Base-by-base conservation (phyloP, 495 filamentous ascomycete genomes). In the Penicillium canariense region DNA sequence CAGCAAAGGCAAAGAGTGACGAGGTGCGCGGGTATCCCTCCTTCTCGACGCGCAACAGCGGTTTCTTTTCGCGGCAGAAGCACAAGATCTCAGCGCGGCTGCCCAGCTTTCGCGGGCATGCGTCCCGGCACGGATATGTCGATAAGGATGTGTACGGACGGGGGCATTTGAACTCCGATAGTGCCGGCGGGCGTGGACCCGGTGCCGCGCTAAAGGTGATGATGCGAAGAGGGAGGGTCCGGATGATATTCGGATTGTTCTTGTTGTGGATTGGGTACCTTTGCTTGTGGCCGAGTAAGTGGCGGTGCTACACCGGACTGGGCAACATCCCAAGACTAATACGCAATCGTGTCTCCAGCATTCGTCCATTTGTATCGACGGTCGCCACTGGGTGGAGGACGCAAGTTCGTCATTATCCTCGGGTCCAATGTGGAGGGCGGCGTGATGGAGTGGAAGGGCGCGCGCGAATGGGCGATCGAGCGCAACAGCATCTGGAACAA, bases 391-490 rank as follows among this genome's bases (percentile, higher is more conserved):
- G 92, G 94, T 22, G 90, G 91, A 27, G 94, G 95, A 1, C 83
- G 81, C 59, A 97, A 96, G 65, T 90, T 89, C 62, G 94, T 99
- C 31, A 87, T 99, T 27, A 93, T 99, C 58, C 76, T 97, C 8
- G 92, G 86, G 31, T 92, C 94, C 42, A 99, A 99, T 66, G 81
- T 91, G 50, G 94, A 95, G 26, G 94, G 94, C 47, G 94, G 94
- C 44, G 94, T 99, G 5, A 97, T 97, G 93, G 94, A 96, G 67
- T 96, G 89, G 91, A 99, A 99, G 68, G 94, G 95, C 0, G 86
- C 95, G 5, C 81, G 93, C 50, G 94, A 99, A 68, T 99, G 95
- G 95, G 94, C 94, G 0, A 93, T 97, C 50, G 94, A 99, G 76
- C 82, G 95, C 66, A 92, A 97, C 72, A 97, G 92, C 62, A 84